Evolutionary conservation across 768 basidiomycete genomes (phyloP).

Genomic region (Psilocybe tampanensis): DNA sequence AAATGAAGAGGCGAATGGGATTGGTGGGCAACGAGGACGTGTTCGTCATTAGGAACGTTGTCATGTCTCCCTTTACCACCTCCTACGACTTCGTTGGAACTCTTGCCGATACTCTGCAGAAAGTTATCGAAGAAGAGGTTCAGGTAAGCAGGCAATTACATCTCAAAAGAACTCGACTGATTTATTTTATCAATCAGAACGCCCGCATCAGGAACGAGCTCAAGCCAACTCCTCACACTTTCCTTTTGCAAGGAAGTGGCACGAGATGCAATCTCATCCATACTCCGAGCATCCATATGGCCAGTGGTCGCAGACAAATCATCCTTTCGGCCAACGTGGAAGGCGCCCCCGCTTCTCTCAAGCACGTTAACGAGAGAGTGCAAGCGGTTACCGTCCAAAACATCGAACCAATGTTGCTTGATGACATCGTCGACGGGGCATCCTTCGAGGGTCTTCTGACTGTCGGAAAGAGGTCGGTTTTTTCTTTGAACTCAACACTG

Average conservation of each 20-base stretch:
- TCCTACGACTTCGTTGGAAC: constrained; percentile 26
- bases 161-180: background rate
- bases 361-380: background rate
- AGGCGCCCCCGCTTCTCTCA: background rate
- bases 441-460: background rate
- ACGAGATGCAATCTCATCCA: constrained; percentile 32
- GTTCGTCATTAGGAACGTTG: constrained; percentile 36
- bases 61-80: constrained; percentile 43
- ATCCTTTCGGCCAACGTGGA: constrained; percentile 31
- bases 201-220: constrained; percentile 28
- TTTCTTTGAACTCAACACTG: too few relatives aligned
- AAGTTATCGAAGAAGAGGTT: constrained; percentile 34
- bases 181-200: too few relatives aligned
- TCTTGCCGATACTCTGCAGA: constrained; percentile 33
- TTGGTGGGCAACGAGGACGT: constrained; percentile 32
- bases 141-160: background rate
- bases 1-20: constrained; percentile 39
- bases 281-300: constrained; percentile 35
- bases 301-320: constrained; percentile 37
- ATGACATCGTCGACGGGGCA: background rate
- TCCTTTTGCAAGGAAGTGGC: constrained; percentile 38
- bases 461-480: background rate
- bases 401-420: background rate
- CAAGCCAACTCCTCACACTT: constrained; percentile 29
- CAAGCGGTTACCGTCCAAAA: background rate